Evolutionary conservation across 495 filamentous ascomycete species (phyloP), one percentile per base, ranked within the genome.

Genomic region (Penicillium arizonense): DNA sequence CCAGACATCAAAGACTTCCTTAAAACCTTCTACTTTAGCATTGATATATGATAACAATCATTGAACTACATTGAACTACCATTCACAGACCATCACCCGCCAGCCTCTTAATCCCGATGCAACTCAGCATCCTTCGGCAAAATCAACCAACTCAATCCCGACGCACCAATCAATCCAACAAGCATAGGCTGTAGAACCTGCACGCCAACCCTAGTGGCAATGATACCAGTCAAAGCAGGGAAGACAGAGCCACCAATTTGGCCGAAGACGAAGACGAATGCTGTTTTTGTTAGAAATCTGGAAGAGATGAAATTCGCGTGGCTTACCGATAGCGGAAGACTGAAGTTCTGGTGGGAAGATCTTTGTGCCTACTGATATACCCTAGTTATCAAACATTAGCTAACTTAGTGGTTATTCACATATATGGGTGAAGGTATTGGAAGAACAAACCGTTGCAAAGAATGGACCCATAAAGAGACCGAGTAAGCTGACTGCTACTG

Each of bases 381-480:
- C 64, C 62, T 70, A 16, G 3, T 1, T 23, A 35, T 5, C 4
- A 24, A 50, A 35, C n/a, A 53, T 18, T 7, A n/a, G 32, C 30
- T 18, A 18, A 18, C 18, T 18, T 21, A 50, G 37, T 21, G 10
- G 7, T 41, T 8, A 30, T 9, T 30, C 7, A 18, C 28, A 30
- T 9, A 30, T 30, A 9, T 30, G 28, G 10, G 5, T 44, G 28
- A 6, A 4, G 21, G 9, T 20, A 23, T 0, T 21, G 5, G 20
- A 41, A 0, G 13, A 23, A 38, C 57, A 35, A 43, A 70, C 67
- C n/a, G 67, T 68, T 21, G 65, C 62, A 16, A 68, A 70, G 44
- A 70, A 68, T 4, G 64, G 67, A 0, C 67, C 67, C 0, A 65
- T 66, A 44, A 68, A 66, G 42, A 66, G 61, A 1, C 62, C 62